Evolutionary conservation across 1,284 basidiomycete species (phyloP), one percentile per base, ranked within the genome.

Genomic region (Leucoagaricus sp.): DNA sequence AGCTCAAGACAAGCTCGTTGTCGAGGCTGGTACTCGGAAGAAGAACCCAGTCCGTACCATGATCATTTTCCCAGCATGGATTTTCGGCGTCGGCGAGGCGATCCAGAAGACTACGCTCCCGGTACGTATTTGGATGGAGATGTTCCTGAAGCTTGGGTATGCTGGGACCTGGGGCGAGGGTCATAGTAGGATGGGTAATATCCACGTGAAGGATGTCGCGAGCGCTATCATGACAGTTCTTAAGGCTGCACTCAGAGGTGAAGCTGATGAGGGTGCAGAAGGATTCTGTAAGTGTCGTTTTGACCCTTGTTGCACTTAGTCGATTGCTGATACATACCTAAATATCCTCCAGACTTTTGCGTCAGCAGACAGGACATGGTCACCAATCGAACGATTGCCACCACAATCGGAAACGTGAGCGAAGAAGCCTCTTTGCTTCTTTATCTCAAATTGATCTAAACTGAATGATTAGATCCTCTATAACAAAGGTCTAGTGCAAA

Each of bases 31-130:
- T 10, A 71, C 67, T 5, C 69, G 72, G 15, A 69, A 66, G 25
- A 68, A 77, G 58, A 71, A 72, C 53, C 73, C 72, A n/a, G 61
- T 79, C 28, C 72, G 77, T 31, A 76, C 77, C 3, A 71, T 75
- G 31, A 74, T 77, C 52, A 60, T 74, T 31, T 73, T 65, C 47
- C 75, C 76, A 12, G 67, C 58, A 3, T 65, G 74, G 71, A 73
- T 78, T 2, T 78, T 75, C 55, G 75, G 77, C 3, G 55, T 76
- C 5, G 71, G 76, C 10, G 63, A 72, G 64, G 74, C 73, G 40
- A 49, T 67, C 31, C 52, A 46, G 25, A 48, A 40, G 29, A 26
- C 34, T n/a, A 55, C 38, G n/a, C 31, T 49, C 17, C 26, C 49
- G 10, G 17, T 46, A 7, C 71, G 74, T 42, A 58, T 71, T 6